Conservation (phyloP, 2,329 filamentous ascomycete species). For the Fusarium luffae region DNA sequence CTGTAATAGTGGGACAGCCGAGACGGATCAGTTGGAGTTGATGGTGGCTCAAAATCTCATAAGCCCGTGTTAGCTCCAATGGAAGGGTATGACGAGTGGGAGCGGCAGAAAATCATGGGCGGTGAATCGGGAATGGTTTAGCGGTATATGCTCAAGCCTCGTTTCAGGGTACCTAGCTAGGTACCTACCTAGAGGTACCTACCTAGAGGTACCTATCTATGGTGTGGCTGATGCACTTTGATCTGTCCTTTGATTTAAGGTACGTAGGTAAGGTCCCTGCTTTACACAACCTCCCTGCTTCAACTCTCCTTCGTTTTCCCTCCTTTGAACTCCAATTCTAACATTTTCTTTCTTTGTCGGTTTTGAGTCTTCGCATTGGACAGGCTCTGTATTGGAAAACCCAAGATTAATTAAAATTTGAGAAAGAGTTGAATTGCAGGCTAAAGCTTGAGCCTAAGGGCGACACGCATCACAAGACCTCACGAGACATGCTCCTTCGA, state of each 20-base stretch:
- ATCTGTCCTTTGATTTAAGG: slow-evolving; percentile 30
- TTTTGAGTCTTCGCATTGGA: background rate
- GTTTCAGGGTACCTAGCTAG: slow-evolving; percentile 18
- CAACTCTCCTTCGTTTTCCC: slow-evolving; percentile 13
- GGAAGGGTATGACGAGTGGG: slow-evolving; percentile 30
- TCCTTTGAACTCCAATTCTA: slow-evolving; percentile 2
- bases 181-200: background rate
- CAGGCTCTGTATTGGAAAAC: background rate
- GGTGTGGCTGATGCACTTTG: slow-evolving; percentile 26
- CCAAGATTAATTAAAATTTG: background rate
- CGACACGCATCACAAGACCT: slow-evolving; percentile 19
- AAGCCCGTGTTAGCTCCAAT: slow-evolving; percentile 15
- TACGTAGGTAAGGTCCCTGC: background rate
- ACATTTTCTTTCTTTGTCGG: slow-evolving; percentile 1
- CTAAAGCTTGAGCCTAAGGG: slow-evolving; percentile 8
- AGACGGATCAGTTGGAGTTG: slow-evolving; percentile 3
- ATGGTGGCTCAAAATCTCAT: slow-evolving; percentile 33
- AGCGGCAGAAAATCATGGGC: slow-evolving; percentile 31
- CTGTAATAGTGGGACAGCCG: slow-evolving; percentile 6
- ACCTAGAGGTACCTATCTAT: too few species aligned
- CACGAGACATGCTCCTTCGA: slow-evolving; percentile 39
- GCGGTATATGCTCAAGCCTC: slow-evolving; percentile 1
- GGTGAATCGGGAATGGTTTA: slow-evolving; percentile 21
- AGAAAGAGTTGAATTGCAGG: background rate
- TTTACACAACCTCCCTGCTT: slow-evolving; percentile 10